phyloP scores from a whole-genome alignment of 495 filamentous ascomycete species.

The Penicillium robsamsonii region DNA sequence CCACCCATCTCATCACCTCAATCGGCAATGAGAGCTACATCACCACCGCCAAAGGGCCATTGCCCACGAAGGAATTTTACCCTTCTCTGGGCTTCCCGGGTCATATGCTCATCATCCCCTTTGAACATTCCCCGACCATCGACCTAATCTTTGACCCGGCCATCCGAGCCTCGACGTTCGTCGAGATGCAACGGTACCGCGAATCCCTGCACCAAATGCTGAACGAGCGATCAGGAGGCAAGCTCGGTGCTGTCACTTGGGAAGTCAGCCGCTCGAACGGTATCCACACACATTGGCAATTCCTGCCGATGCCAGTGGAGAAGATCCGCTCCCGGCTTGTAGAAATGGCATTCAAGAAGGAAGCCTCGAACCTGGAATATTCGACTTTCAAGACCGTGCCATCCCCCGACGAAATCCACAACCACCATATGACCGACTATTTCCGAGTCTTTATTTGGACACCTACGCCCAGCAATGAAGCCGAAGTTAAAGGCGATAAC shows the following conservation, averaged over 20 bases:
- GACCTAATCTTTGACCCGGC: constrained; percentile 57
- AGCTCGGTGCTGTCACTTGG: constrained; percentile 82
- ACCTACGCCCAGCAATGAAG: constrained; percentile 13
- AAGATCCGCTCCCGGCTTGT: constrained; percentile 66
- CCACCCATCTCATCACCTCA: constrained; percentile 82
- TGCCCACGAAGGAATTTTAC: constrained; percentile 67
- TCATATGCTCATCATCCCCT: constrained; percentile 89
- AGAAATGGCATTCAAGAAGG: constrained; percentile 78
- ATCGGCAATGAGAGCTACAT: constrained; percentile 84
- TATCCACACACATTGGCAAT: constrained; percentile 93
- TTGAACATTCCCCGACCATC: constrained; percentile 71
- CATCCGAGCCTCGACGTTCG: constrained; percentile 52
- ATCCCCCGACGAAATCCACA: constrained; percentile 35
- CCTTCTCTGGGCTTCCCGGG: constrained; percentile 69
- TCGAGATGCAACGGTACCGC: constrained; percentile 80
- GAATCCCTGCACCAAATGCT: constrained; percentile 69
- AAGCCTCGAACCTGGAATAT: constrained; percentile 74
- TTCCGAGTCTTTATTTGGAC: constrained; percentile 84
- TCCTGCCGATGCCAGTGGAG: constrained; percentile 69
- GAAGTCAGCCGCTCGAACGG: constrained; percentile 76
- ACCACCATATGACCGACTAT: constrained; percentile 60
- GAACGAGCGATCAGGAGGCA: constrained; percentile 40
- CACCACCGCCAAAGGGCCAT: constrained; percentile 87
- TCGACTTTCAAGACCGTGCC: constrained; percentile 46
- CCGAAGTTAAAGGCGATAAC: constrained; percentile 14